Evolutionary conservation across 2,329 filamentous ascomycete species (phyloP), one percentile per base, ranked within the genome.

Genomic region (Rutstroemia sp.): DNA sequence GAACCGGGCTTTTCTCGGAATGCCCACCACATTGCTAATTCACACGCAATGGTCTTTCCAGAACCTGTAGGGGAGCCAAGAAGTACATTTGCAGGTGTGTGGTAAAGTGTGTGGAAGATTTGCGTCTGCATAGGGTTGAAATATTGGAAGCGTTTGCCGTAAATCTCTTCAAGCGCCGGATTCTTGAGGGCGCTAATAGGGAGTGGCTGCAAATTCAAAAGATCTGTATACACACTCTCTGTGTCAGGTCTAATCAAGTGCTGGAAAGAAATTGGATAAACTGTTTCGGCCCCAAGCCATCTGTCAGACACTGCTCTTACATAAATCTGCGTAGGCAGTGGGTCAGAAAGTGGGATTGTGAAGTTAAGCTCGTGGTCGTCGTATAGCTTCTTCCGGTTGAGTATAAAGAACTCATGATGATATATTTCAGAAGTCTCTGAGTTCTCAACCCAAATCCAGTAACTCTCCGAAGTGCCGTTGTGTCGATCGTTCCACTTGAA

Each of bases 121-220:
- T 99, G 94, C 0, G 94, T 97, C 72, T 99, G 94, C 95, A 99
- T 97, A 0, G 94, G 94, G 68, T 99, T 99, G 78, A 99, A 99
- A 72, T 87, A 99, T 62, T 94, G 87, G 71, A 99, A 99, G 34
- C 91, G 83, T 69, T 92, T 78, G 0, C 80, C 84, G 67, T 99
- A 99, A 1, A 99, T 81, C 59, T 94, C 89, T 69, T 99, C 92
- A 0, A 99, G 73, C 0, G 84, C 77, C 0, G 89, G 84, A 61
- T 97, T 96, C 68, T 96, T 91, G 44, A 99, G 76, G 0, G 92
- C 92, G 19, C 84, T 81, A 58, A 99, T 84, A 0, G 92, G 88
- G 3, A 99, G 76, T 2, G 94, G 94, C 68, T 97, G 94, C 23
- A 99, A 75, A 66, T 96, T 89, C 17, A 97, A 78, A 16, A 99